phyloP scores from a whole-genome alignment of 371 early-diverging fungal genomes.

The Edhazardia aedis region DNA sequence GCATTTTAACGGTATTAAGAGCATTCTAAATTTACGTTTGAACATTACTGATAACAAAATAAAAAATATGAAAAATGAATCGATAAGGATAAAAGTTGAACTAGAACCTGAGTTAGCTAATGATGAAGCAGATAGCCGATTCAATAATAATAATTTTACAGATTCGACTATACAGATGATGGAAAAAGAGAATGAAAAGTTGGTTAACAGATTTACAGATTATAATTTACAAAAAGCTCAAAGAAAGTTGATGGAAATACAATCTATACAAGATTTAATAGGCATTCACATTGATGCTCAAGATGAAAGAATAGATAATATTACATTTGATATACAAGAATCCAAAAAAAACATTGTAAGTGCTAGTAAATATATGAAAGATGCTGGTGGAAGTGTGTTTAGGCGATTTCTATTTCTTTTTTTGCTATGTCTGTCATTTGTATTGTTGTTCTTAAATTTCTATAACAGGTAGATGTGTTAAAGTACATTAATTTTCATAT shows the following conservation, averaged over 20 bases:
- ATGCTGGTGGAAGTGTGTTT: conserved; percentile 16
- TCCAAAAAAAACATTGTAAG: conserved; percentile 14
- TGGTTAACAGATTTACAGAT: conserved; percentile 10
- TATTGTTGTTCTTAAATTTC: conserved; percentile 29
- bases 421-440: conserved; percentile 28
- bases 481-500: too few relatives aligned
- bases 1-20: too few relatives aligned
- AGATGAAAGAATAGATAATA: conserved; percentile 38
- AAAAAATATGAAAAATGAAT: too few relatives aligned
- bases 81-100: too few relatives aligned
- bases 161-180: too few relatives aligned
- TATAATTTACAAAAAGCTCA: conserved; percentile 13
- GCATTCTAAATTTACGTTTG: too few relatives aligned
- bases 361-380: conserved; percentile 6
- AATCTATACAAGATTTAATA: conserved; percentile 32
- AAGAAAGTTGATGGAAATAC: conserved; percentile 28
- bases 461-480: too few relatives aligned
- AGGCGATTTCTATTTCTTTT: conserved; percentile 26
- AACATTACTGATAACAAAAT: too few relatives aligned
- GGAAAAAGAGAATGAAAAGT: conserved; percentile 29
- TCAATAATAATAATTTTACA: too few relatives aligned
- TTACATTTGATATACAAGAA: conserved; percentile 7
- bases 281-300: conserved; percentile 24
- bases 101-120: too few relatives aligned
- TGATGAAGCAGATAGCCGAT: too few relatives aligned